phyloP scores from a whole-genome alignment of 2,329 filamentous ascomycete genomes.

The Fusarium luffae region DNA sequence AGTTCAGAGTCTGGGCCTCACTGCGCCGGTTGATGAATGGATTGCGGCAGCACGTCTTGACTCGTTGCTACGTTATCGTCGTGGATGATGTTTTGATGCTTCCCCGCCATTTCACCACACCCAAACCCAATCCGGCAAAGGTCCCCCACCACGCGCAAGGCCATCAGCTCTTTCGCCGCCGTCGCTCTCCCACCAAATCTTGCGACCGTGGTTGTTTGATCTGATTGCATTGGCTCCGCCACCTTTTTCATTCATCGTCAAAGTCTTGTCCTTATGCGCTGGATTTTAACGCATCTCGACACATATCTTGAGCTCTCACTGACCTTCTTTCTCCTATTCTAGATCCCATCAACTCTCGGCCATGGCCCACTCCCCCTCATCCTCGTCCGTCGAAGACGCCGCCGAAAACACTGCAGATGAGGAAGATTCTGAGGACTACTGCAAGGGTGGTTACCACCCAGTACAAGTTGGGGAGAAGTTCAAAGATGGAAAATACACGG shows the following conservation, averaged over 20 bases:
- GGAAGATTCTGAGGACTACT: constrained; percentile 99
- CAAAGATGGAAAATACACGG: constrained; percentile 96
- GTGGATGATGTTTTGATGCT: constrained; percentile 45
- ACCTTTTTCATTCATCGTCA: constrained; percentile 31
- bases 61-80: constrained; percentile 34
- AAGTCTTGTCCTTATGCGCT: constrained; percentile 21
- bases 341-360: constrained; percentile 67
- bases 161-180: constrained; percentile 42
- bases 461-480: constrained; percentile 95
- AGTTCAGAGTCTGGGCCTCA: constrained; percentile 8
- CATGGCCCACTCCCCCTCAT: constrained; percentile 79
- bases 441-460: constrained; percentile 98
- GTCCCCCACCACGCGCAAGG: constrained; percentile 44
- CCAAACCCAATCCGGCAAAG: constrained; percentile 47
- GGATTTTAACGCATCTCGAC: constrained; percentile 14
- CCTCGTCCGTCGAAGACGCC: constrained; percentile 83
- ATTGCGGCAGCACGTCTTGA: constrained; percentile 22
- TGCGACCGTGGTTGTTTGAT: constrained; percentile 42
- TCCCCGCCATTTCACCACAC: constrained; percentile 46
- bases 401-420: constrained; percentile 96
- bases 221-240: constrained; percentile 38
- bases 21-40: neutral
- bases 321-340: constrained; percentile 19
- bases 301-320: constrained; percentile 28
- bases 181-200: constrained; percentile 38